Percentiles rank a stretch among this genome's conserved stretches.
phyloP scores from a whole-genome alignment of 164 flowering plant genomes.

The Vitis cinerea region DNA sequence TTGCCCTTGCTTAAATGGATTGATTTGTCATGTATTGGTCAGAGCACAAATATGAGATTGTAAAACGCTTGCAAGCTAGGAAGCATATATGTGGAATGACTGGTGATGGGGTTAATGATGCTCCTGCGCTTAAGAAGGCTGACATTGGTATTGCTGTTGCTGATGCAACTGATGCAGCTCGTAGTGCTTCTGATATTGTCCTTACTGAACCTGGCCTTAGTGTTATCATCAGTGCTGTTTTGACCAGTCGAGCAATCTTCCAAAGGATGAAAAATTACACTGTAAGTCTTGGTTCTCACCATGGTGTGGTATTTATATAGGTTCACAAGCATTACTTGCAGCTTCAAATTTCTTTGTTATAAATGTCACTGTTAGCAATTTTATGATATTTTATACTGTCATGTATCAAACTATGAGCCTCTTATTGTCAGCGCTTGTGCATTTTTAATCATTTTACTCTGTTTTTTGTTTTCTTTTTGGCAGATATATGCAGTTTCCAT shows the following conservation, averaged over 20 bases:
- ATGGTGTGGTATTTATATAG: not conserved
- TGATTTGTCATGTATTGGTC: constrained; percentile 17
- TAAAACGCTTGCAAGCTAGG: constrained; percentile 75
- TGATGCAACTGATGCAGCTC: constrained; percentile 96
- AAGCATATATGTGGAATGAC: constrained; percentile 96
- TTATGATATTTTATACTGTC: too few relatives aligned
- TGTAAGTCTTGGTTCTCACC: constrained; percentile 25
- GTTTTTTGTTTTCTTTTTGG: constrained; percentile 4
- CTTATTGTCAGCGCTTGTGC: not conserved
- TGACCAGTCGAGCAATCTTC: constrained; percentile 79
- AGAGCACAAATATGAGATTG: constrained; percentile 94
- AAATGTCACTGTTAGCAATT: too few relatives aligned
- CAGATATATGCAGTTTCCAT: constrained; percentile 97
- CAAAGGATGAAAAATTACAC: constrained; percentile 89
- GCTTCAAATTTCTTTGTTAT: too few relatives aligned
- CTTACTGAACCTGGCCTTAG: constrained; percentile 92
- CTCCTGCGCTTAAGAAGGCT: constrained; percentile 91
- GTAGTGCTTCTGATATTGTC: constrained; percentile 92
- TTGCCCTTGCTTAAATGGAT: not conserved
- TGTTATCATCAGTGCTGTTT: constrained; percentile 82
- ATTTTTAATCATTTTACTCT: not conserved
- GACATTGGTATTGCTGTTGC: constrained; percentile 94
- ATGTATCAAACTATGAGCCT: not conserved
- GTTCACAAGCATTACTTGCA: not conserved
- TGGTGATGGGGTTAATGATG: constrained; percentile 96